These are phyloP conservation scores for Stachybotrys chartarum DNA, from an alignment of 2,329 filamentous ascomycete genomes.

Conservation along the genomic window DNA sequence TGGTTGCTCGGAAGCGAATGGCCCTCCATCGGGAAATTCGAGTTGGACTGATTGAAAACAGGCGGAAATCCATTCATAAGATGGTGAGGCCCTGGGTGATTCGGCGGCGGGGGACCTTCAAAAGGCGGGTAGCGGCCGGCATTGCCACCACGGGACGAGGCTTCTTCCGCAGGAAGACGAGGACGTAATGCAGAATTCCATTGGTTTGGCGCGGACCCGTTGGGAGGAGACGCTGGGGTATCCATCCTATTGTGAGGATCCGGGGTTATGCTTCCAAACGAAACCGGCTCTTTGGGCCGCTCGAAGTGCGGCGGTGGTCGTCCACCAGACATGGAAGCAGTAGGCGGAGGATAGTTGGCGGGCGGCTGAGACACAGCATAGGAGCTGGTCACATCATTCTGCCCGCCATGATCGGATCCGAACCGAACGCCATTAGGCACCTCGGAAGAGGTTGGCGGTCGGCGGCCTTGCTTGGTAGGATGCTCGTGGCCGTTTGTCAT, in stretches of 20 bases:
- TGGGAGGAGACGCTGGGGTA: background rate
- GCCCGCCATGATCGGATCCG: background rate
- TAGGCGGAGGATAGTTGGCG: background rate
- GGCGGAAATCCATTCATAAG: background rate
- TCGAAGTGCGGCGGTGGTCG: background rate
- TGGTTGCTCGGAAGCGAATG: conserved; percentile 22
- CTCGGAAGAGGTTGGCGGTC: background rate
- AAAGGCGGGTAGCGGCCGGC: background rate
- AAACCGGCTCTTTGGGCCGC: background rate
- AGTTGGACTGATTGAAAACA: too few species aligned
- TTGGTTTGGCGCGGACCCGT: background rate
- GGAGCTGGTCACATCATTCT: background rate
- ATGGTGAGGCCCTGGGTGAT: background rate
- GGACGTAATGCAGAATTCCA: background rate
- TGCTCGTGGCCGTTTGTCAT: conserved; percentile 24
- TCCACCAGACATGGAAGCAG: background rate
- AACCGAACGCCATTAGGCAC: background rate
- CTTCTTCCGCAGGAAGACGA: background rate
- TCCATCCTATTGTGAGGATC: background rate
- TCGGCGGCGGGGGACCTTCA: background rate
- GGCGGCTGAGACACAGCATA: background rate
- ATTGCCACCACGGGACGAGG: background rate
- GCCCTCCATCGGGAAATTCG: background rate
- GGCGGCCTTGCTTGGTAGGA: conserved; percentile 8
- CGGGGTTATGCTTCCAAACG: background rate